Conservation (phyloP, 2,329 filamentous ascomycete genomes). For the Hypoxylon sp. region DNA sequence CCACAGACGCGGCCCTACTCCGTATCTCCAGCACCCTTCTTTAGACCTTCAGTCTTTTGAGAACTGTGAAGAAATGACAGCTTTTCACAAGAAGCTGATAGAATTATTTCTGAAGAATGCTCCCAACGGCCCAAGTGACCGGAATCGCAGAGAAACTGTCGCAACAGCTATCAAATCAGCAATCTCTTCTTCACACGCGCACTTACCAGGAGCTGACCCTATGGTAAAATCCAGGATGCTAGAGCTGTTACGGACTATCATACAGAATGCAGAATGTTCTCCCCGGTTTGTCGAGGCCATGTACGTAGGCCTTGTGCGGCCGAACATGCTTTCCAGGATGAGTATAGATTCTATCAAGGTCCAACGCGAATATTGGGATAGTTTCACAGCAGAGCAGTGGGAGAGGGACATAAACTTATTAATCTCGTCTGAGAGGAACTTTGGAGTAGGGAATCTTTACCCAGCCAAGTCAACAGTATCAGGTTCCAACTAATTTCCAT, state of each 20-base stretch:
- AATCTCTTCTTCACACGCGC: constrained; percentile 33
- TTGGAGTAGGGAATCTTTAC: constrained; percentile 44
- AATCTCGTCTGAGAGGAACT: constrained; percentile 21
- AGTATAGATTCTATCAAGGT: constrained; percentile 20
- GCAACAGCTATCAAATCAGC: constrained; percentile 31
- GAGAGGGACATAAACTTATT: constrained; percentile 14
- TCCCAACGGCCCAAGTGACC: constrained; percentile 9
- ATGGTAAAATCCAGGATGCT: too few species aligned
- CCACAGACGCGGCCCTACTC: constrained; percentile 7
- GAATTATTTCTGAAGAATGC: constrained; percentile 30
- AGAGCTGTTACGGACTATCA: constrained; percentile 38
- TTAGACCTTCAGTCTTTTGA: background rate
- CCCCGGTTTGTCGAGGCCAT: constrained; percentile 46
- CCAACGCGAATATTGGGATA: constrained; percentile 19
- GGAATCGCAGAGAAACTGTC: constrained; percentile 20
- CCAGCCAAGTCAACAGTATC: constrained; percentile 15
- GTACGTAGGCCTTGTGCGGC: constrained; percentile 33
- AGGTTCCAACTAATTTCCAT: constrained; percentile 35
- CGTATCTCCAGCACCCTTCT: too few species aligned
- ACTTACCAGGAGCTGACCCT: too few species aligned
- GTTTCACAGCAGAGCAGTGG: constrained; percentile 36
- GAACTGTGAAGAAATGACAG: constrained; percentile 29
- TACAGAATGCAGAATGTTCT: constrained; percentile 33
- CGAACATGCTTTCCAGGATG: constrained; percentile 40
- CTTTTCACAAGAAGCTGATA: constrained; percentile 40